Conservation (phyloP, 345 rosid genomes). For the Carallia brachiata region DNA sequence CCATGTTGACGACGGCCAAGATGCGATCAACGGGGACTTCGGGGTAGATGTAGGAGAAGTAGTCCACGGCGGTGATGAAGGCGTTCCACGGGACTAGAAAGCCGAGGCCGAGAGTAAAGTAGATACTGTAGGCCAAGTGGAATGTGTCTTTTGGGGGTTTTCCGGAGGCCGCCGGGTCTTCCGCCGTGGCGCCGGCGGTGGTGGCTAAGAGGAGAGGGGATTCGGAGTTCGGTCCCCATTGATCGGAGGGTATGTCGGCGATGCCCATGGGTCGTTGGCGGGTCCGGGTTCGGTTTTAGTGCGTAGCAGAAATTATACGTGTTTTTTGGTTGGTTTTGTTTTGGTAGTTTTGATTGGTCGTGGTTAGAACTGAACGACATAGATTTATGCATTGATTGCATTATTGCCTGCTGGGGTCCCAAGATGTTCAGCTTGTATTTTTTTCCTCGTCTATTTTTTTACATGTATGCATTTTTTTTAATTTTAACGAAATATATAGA, state of each 20-base stretch:
- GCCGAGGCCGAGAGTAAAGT: constrained; percentile 83
- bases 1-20: constrained; percentile 79
- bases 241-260: constrained; percentile 23
- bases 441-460: too few species aligned
- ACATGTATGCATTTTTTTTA: too few species aligned
- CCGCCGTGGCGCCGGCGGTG: constrained; percentile 8
- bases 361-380: too few species aligned
- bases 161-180: background rate
- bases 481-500: too few species aligned
- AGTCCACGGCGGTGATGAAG: constrained; percentile 97
- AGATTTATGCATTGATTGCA: too few species aligned
- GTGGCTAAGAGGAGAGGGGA: constrained; percentile 46
- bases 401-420: too few species aligned
- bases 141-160: constrained; percentile 59
- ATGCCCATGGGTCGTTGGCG: constrained; percentile 36
- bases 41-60: constrained; percentile 89
- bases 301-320: too few species aligned
- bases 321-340: too few species aligned
- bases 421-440: too few species aligned
- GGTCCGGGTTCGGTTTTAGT: too few species aligned
- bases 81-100: constrained; percentile 98
- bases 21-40: constrained; percentile 82
- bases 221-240: constrained; percentile 44
- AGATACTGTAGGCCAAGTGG: constrained; percentile 76
- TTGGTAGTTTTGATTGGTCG: background rate